Conservation (phyloP, 345 rosid species). For the Hypericum androsaemum region DNA sequence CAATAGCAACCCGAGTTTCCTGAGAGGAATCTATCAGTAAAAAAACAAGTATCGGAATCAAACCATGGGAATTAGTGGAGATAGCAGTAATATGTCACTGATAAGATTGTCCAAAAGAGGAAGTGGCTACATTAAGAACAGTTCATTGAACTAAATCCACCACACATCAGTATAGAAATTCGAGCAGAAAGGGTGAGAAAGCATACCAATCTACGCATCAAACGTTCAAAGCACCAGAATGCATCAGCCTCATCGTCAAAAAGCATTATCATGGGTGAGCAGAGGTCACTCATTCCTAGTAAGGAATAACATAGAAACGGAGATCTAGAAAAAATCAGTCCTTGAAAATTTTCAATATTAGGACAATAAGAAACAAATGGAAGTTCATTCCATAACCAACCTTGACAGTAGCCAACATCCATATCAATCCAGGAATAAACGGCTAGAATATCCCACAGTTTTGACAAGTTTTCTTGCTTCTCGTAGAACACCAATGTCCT, state of each 20-base stretch:
- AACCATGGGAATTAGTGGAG: too few species aligned
- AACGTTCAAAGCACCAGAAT: constrained; percentile 94
- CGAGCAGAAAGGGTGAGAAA: too few species aligned
- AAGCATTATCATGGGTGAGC: constrained; percentile 97
- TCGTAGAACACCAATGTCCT: constrained; percentile 81
- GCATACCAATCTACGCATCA: constrained; percentile 95
- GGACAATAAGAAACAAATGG: background rate
- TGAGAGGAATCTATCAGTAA: too few species aligned
- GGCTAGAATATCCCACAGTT: constrained; percentile 92
- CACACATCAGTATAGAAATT: too few species aligned
- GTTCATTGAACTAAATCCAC: too few species aligned
- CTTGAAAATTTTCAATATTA: background rate
- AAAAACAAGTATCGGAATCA: too few species aligned
- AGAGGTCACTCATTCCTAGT: constrained; percentile 98
- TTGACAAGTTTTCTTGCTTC: constrained; percentile 77
- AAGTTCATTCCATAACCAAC: constrained; percentile 25
- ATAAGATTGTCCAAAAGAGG: too few species aligned
- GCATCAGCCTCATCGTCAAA: constrained; percentile 92
- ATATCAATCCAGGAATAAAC: constrained; percentile 93
- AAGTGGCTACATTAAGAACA: too few species aligned
- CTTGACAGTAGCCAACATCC: constrained; percentile 97
- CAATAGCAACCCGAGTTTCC: too few species aligned
- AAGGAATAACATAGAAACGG: background rate
- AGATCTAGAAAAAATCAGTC: background rate
- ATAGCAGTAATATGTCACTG: too few species aligned